Conservation (phyloP, 2,329 filamentous ascomycete species). For the Penicillium sp. region DNA sequence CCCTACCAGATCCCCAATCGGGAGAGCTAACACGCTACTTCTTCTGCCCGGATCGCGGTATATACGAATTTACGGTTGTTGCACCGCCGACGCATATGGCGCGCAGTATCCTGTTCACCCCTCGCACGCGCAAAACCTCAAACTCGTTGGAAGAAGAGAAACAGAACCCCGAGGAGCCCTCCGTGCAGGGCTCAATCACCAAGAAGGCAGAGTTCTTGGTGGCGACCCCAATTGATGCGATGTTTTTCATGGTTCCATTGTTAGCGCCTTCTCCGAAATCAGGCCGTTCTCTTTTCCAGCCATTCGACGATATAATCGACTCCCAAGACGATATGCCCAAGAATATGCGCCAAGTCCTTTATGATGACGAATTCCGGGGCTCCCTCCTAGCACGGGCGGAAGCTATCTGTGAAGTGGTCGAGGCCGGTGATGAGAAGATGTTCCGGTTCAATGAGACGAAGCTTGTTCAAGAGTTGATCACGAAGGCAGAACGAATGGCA, state of each 20-base stretch:
- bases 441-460: constrained; percentile 75
- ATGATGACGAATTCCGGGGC: constrained; percentile 39
- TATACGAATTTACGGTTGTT: constrained; percentile 63
- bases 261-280: constrained; percentile 54
- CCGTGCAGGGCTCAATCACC: constrained; percentile 54
- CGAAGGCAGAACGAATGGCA: constrained; percentile 72
- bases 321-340: constrained; percentile 43
- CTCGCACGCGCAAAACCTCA: constrained; percentile 18
- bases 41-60: constrained; percentile 58
- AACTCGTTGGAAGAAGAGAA: constrained; percentile 16
- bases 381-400: constrained; percentile 66
- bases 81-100: constrained; percentile 51
- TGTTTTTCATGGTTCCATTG: constrained; percentile 79
- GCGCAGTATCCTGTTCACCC: constrained; percentile 57
- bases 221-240: constrained; percentile 77
- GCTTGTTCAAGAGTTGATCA: constrained; percentile 63
- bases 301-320: constrained; percentile 52
- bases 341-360: constrained; percentile 44
- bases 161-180: constrained; percentile 7
- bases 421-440: constrained; percentile 81
- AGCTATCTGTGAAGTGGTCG: constrained; percentile 75
- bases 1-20: constrained; percentile 56
- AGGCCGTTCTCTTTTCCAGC: constrained; percentile 47
- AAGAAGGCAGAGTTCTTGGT: constrained; percentile 74
- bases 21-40: constrained; percentile 53